A percentile compares a stretch with the other conserved stretches of the same genome.
phyloP scores from a whole-genome alignment of 1,284 basidiomycete genomes.

The Coriolopsis trogii region DNA sequence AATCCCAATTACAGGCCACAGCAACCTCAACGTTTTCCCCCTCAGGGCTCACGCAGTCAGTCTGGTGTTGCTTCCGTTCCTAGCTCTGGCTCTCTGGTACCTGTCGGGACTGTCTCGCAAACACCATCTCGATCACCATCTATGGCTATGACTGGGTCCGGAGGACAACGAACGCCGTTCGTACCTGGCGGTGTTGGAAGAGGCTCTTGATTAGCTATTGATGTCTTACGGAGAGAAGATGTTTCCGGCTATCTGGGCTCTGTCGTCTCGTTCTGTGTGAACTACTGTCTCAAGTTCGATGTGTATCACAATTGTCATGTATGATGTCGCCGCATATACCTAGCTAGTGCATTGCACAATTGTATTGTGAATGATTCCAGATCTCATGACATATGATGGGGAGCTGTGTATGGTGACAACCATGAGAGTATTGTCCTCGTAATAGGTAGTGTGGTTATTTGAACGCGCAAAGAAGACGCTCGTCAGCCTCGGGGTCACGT shows the following conservation, averaged over 20 bases:
- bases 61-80: slow-evolving; percentile 1
- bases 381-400: too few relatives aligned
- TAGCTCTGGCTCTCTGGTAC: slow-evolving; percentile 7
- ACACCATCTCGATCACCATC: slow-evolving; percentile 14
- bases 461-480: too few relatives aligned
- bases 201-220: background rate
- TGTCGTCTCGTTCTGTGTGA: too few relatives aligned
- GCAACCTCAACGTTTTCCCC: slow-evolving; percentile 19
- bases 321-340: slow-evolving; percentile 2
- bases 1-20: slow-evolving; percentile 15
- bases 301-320: background rate
- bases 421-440: too few relatives aligned
- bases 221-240: too few relatives aligned
- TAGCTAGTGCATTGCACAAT: too few relatives aligned
- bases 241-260: too few relatives aligned
- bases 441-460: too few relatives aligned
- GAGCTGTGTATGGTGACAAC: too few relatives aligned
- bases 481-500: too few relatives aligned
- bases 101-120: slow-evolving; percentile 2
- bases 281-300: background rate
- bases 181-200: slow-evolving; percentile 9
- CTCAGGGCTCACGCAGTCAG: slow-evolving; percentile 5
- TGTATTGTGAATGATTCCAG: too few relatives aligned
- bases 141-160: slow-evolving; percentile 13
- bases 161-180: slow-evolving; percentile 25